Conservation (phyloP, 148 eudicot genomes). For the Rhododendron ferrugineum region DNA sequence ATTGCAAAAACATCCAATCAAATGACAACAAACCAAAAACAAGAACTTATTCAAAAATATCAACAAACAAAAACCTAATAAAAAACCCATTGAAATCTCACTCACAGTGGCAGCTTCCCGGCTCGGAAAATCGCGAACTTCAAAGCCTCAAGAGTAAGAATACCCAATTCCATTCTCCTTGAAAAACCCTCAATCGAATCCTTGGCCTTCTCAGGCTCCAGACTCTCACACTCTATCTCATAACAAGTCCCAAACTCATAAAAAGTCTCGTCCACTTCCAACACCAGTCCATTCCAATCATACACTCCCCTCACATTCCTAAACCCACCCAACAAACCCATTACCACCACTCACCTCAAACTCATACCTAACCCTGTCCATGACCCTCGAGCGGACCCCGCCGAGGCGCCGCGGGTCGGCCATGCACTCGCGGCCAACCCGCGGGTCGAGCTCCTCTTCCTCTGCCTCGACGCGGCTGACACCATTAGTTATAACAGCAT, state of each 20-base stretch:
- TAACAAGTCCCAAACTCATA: constrained; percentile 73
- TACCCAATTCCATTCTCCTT: constrained; percentile 57
- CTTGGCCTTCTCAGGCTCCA: constrained; percentile 69
- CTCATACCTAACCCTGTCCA: constrained; percentile 66
- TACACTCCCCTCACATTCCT: constrained; percentile 66
- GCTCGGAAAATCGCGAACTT: constrained; percentile 70
- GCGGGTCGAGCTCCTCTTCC: constrained; percentile 64
- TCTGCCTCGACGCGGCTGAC: constrained; percentile 81
- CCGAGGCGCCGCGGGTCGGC: constrained; percentile 40
- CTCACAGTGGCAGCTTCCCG: constrained; percentile 56
- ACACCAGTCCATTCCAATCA: constrained; percentile 64
- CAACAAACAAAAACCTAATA: neutral
- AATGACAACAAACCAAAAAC: neutral
- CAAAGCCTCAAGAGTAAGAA: constrained; percentile 51
- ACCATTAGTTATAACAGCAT: constrained; percentile 51
- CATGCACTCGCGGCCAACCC: constrained; percentile 42
- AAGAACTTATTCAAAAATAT: neutral
- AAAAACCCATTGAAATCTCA: constrained; percentile 2
- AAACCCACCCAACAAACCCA: constrained; percentile 79
- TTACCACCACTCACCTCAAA: constrained; percentile 35
- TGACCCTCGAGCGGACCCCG: constrained; percentile 42
- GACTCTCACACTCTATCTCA: constrained; percentile 82
- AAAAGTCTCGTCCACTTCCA: constrained; percentile 74
- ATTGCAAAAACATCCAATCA: neutral
- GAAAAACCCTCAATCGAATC: constrained; percentile 53